phyloP scores from a whole-genome alignment of 257 asterid genomes.

The Scutellaria barbata region DNA sequence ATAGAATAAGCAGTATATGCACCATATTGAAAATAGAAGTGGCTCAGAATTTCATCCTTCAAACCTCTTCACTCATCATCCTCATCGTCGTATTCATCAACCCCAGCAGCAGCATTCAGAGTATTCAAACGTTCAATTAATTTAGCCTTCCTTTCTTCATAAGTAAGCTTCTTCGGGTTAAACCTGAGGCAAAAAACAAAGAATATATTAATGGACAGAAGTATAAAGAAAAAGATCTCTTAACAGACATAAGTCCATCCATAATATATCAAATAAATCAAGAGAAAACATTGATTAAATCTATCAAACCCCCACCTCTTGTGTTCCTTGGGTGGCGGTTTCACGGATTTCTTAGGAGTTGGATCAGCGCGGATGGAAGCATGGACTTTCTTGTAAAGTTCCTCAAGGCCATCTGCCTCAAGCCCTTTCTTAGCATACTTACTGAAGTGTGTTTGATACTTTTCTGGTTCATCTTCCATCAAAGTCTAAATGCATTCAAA shows the following conservation, averaged over 20 bases:
- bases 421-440: slow-evolving; percentile 44
- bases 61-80: slow-evolving; percentile 41
- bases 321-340: slow-evolving; percentile 49
- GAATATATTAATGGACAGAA: neutral
- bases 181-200: slow-evolving; percentile 31
- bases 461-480: slow-evolving; percentile 63
- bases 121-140: slow-evolving; percentile 50
- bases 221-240: neutral
- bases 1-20: slow-evolving; percentile 7
- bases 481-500: slow-evolving; percentile 34
- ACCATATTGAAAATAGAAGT: neutral
- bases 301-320: slow-evolving; percentile 46
- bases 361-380: slow-evolving; percentile 60
- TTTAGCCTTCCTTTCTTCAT: slow-evolving; percentile 51
- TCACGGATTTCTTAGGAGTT: slow-evolving; percentile 42
- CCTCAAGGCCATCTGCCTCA: slow-evolving; percentile 49
- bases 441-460: slow-evolving; percentile 51
- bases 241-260: neutral
- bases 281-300: too few relatives aligned
- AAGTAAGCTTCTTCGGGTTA: slow-evolving; percentile 52
- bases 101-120: slow-evolving; percentile 46
- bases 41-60: neutral
- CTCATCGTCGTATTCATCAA: slow-evolving; percentile 43
- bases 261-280: neutral
- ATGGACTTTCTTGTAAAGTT: slow-evolving; percentile 54